Percentiles rank a stretch among this genome's conserved stretches.
These are phyloP conservation scores for Wallemia ichthyophaga DNA, from an alignment of 1,284 basidiomycete genomes.

Conservation along the genomic window DNA sequence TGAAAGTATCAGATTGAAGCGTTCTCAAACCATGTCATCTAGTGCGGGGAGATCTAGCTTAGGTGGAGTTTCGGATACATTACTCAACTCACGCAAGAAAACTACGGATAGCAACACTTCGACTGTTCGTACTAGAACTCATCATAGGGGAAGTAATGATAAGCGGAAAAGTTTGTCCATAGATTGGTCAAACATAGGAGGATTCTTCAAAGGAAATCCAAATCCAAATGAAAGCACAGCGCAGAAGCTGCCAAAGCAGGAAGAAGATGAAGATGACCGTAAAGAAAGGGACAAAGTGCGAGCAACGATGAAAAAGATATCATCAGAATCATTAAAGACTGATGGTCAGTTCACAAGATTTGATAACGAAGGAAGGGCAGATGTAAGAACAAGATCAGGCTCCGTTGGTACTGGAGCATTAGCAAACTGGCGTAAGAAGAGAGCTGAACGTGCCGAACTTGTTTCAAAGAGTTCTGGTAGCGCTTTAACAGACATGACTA, in stretches of 20 bases:
- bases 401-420: not conserved
- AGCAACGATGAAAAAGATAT: not conserved
- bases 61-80: not conserved
- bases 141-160: not conserved
- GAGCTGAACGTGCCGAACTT: not conserved
- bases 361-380: not conserved
- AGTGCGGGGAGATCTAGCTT: not conserved
- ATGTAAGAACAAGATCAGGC: not conserved
- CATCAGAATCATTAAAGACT: not conserved
- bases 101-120: not conserved
- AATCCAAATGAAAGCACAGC: not conserved
- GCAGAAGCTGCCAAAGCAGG: constrained; percentile 1
- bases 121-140: not conserved
- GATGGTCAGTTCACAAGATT: not conserved
- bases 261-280: not conserved
- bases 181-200: not conserved
- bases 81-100: not conserved
- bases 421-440: not conserved
- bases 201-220: not conserved
- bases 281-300: not conserved
- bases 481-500: not conserved
- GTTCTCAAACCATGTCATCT: not conserved
- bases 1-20: not conserved
- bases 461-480: not conserved
- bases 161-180: not conserved